These are phyloP conservation scores for Nissolia schottii DNA, from an alignment of 306 rosid genomes.

Conservation along the genomic window DNA sequence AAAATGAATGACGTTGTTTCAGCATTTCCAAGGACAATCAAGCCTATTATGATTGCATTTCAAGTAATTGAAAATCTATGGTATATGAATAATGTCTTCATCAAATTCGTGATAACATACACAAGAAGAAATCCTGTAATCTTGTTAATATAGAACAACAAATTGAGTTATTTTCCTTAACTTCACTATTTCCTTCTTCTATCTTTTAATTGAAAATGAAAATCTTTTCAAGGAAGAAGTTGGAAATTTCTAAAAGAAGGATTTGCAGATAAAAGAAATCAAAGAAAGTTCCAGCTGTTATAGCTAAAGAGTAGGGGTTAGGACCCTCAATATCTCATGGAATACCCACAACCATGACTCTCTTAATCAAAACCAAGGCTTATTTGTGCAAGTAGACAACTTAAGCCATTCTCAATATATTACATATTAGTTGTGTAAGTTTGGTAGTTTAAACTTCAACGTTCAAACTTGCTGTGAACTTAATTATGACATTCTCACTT, in stretches of 20 bases:
- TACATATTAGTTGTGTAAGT: background rate
- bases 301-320: background rate
- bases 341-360: background rate
- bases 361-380: background rate
- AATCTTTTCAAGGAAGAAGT: background rate
- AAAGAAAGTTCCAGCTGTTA: too few relatives aligned
- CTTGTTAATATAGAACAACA: background rate
- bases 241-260: background rate
- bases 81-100: background rate
- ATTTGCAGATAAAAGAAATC: background rate
- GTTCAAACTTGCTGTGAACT: too few relatives aligned
- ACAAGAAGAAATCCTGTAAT: background rate
- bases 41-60: background rate
- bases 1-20: conserved; percentile 1
- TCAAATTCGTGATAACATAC: background rate
- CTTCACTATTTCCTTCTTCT: background rate
- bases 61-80: background rate
- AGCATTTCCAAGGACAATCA: background rate
- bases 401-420: background rate
- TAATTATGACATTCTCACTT: too few relatives aligned
- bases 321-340: background rate
- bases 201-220: background rate
- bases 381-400: background rate
- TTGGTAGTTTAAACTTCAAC: background rate
- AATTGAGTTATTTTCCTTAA: background rate